phyloP scores from a whole-genome alignment of 2,329 filamentous ascomycete species.

The Pseudogymnoascus sp. region DNA sequence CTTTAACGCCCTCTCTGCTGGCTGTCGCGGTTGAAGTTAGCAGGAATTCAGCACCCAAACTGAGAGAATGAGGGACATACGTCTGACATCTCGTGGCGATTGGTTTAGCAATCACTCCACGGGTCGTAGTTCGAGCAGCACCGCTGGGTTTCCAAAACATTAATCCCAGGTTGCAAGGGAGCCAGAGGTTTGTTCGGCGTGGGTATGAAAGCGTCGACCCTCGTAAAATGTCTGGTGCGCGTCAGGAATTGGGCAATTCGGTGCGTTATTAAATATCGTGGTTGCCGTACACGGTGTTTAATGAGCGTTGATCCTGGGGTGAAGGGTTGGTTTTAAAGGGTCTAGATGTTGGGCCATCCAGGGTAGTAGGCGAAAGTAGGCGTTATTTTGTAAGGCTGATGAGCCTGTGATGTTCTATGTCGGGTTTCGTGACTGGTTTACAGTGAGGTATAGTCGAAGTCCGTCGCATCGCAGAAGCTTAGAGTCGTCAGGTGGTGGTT shows the following conservation, averaged over 20 bases:
- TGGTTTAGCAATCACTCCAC: constrained; percentile 4
- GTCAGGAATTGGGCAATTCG: not conserved
- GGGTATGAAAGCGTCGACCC: not conserved
- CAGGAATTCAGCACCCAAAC: not conserved
- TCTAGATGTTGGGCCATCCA: constrained; percentile 8
- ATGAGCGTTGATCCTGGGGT: not conserved
- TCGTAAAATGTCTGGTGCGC: not conserved
- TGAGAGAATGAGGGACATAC: not conserved
- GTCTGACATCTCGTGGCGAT: constrained; percentile 7
- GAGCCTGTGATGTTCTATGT: not conserved
- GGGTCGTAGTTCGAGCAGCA: constrained; percentile 1
- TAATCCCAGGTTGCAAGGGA: constrained; percentile 3
- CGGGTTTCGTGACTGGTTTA: not conserved
- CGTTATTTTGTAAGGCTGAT: constrained; percentile 1
- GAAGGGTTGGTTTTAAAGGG: not conserved
- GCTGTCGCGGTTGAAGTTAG: constrained; percentile 15
- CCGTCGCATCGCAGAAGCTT: constrained; percentile 4
- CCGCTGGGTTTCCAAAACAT: constrained; percentile 3
- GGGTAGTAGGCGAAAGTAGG: not conserved
- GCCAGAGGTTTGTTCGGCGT: not conserved
- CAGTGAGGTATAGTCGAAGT: not conserved
- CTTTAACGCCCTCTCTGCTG: constrained; percentile 22
- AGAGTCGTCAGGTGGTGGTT: not conserved
- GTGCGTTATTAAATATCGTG: not conserved
- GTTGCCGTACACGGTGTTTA: not conserved